Base-by-base conservation (phyloP, 495 filamentous ascomycete species). In the Penicillium coffeae region DNA sequence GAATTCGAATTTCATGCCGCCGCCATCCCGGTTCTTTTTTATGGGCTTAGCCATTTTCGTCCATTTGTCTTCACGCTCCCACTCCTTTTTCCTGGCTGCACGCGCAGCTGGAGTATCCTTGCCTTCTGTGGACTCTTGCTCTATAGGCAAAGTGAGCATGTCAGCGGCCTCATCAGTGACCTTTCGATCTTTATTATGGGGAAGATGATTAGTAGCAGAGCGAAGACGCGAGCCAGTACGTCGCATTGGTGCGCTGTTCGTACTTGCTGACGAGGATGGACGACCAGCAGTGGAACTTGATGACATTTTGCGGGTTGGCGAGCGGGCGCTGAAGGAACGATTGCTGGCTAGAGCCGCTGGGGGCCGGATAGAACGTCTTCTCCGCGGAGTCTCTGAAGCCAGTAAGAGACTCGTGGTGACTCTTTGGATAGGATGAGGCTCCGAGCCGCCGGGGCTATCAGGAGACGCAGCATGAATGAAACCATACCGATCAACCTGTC, bases 51-150 rank as follows among this genome's bases (percentile, higher is more conserved):
- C 94, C 93, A 99, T 99, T 66, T 91, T 94, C 37, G 85, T 76
- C 93, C 93, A 99, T 58, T 99, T 99, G 58, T 95, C 90, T 34
- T 94, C 84, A 10, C 93, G 78, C 48, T 81, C 75, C 72, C 80
- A 82, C 63, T 98, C 93, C 58, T 90, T 93, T 58, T 80, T 81
- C 56, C 86, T 89, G 42, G 83, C 71, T 6, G 70, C 77, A 48
- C 82, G 79, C 14, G 78, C 70, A 2, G 68, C 67, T 48, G 75
- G 79, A n/a, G 78, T 78, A 30, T 72, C 66, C 32, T 58, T 45
- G 8, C 65, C 73, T 45, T 84, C 80, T 13, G 75, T 76, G 38
- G 82, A 72, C 39, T 82, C 73, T 12, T 85, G 84, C 10, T 30
- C 25, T 8, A 80, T 81, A 9, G 88, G 87, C 8, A 88, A 62